Conservation (phyloP, 2,329 filamentous ascomycete species). For the Pseudogymnoascus sp. region DNA sequence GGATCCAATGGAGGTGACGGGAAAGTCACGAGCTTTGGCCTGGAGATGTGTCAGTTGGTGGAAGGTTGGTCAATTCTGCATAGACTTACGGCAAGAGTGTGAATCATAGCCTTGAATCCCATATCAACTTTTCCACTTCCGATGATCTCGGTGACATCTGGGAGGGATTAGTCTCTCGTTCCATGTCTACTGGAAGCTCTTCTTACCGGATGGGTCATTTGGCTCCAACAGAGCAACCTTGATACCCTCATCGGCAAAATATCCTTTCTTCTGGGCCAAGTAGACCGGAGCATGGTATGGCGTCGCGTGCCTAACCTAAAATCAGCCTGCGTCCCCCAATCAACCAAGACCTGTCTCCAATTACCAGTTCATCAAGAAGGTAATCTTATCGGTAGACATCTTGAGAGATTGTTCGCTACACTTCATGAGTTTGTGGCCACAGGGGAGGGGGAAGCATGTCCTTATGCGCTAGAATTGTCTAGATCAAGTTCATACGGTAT, state of each 20-base stretch:
- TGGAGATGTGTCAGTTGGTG: slow-evolving; percentile 26
- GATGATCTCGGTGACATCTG: slow-evolving; percentile 74
- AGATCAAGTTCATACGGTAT: slow-evolving; percentile 80
- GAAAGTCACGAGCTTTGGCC: slow-evolving; percentile 70
- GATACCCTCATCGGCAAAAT: slow-evolving; percentile 67
- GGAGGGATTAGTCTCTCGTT: neutral
- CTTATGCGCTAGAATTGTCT: slow-evolving; percentile 78
- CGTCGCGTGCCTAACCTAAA: slow-evolving; percentile 61
- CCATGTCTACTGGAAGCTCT: neutral
- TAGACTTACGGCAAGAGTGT: slow-evolving; percentile 58
- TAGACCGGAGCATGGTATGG: slow-evolving; percentile 74
- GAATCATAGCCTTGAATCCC: slow-evolving; percentile 79
- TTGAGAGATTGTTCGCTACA: slow-evolving; percentile 22
- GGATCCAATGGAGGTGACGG: slow-evolving; percentile 63
- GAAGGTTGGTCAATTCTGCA: neutral
- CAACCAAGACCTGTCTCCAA: slow-evolving; percentile 12
- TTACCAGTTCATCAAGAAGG: slow-evolving; percentile 78
- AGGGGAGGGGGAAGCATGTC: slow-evolving; percentile 57
- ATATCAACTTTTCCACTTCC: slow-evolving; percentile 68
- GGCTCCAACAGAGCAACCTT: slow-evolving; percentile 72
- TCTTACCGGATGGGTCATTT: slow-evolving; percentile 63
- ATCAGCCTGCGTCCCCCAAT: slow-evolving; percentile 20
- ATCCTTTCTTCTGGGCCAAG: slow-evolving; percentile 68
- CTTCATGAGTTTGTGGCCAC: slow-evolving; percentile 42
- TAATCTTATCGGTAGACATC: slow-evolving; percentile 80